These are phyloP conservation scores for Erysimum cheiranthoides DNA, from an alignment of 345 rosid genomes.

Conservation along the genomic window DNA sequence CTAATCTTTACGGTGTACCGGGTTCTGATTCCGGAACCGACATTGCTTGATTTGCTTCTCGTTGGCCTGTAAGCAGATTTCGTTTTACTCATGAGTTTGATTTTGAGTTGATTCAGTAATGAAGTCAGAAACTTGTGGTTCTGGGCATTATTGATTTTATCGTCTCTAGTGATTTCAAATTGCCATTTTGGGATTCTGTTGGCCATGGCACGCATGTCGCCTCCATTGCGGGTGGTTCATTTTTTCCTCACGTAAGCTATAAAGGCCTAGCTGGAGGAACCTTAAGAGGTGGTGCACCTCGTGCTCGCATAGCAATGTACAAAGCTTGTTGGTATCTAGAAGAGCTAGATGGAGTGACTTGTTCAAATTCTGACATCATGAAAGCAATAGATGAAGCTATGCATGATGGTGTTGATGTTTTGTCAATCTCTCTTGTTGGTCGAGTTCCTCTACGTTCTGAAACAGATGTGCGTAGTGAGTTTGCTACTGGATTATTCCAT, in stretches of 20 bases:
- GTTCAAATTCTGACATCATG: constrained; percentile 50
- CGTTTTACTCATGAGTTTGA: constrained; percentile 21
- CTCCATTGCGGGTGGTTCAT: constrained; percentile 53
- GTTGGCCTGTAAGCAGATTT: constrained; percentile 7
- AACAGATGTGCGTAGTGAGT: neutral
- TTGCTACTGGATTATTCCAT: neutral
- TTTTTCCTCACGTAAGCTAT: constrained; percentile 43
- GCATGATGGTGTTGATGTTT: constrained; percentile 43
- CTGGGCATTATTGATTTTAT: neutral
- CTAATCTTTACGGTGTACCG: constrained; percentile 23
- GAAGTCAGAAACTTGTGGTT: constrained; percentile 2
- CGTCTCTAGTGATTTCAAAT: neutral
- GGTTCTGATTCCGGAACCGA: constrained; percentile 24
- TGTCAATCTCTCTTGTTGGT: constrained; percentile 37
- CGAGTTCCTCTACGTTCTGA: neutral
- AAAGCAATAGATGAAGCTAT: constrained; percentile 65
- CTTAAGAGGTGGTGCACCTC: constrained; percentile 58
- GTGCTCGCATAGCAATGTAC: constrained; percentile 56
- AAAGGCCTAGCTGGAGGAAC: constrained; percentile 50
- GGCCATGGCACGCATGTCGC: constrained; percentile 67
- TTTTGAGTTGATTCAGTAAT: constrained; percentile 18
- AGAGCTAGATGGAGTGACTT: constrained; percentile 6
- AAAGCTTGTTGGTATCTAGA: constrained; percentile 54
- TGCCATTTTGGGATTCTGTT: neutral
- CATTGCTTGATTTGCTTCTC: constrained; percentile 29